These are phyloP conservation scores for Fraxinus ornus DNA, from an alignment of 305 asterid species.

Conservation along the genomic window DNA sequence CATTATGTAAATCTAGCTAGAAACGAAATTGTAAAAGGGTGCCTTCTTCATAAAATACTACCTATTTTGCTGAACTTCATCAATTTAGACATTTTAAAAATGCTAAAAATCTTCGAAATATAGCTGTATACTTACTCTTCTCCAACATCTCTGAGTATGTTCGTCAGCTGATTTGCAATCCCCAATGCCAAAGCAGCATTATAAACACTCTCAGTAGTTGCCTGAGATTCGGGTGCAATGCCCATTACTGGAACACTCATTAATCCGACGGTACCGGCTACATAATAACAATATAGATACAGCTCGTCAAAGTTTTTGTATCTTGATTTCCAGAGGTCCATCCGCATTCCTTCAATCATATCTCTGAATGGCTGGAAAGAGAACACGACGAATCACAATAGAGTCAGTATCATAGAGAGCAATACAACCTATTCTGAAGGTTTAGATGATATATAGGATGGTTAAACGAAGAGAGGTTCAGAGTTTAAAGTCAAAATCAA, in stretches of 20 bases:
- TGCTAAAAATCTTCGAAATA: neutral
- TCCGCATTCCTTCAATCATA: constrained; percentile 97
- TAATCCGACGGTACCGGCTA: constrained; percentile 95
- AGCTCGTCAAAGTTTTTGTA: constrained; percentile 85
- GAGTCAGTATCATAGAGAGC: neutral
- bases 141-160: constrained; percentile 93
- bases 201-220: constrained; percentile 88
- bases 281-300: constrained; percentile 86
- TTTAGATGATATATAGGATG: neutral
- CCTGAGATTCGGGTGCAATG: constrained; percentile 87
- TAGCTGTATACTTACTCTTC: constrained; percentile 74
- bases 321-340: constrained; percentile 88
- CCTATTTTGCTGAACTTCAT: neutral
- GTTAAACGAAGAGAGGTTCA: neutral
- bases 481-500: neutral
- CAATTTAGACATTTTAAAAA: neutral
- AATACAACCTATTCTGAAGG: neutral
- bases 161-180: constrained; percentile 87
- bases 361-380: constrained; percentile 86
- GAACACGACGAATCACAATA: neutral
- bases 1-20: neutral
- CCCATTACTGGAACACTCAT: constrained; percentile 99
- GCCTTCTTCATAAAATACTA: neutral
- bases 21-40: neutral
- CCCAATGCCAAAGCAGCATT: constrained; percentile 83